Base-by-base conservation (phyloP, 176 grass and related monocot species). In the Dactylis glomerata region DNA sequence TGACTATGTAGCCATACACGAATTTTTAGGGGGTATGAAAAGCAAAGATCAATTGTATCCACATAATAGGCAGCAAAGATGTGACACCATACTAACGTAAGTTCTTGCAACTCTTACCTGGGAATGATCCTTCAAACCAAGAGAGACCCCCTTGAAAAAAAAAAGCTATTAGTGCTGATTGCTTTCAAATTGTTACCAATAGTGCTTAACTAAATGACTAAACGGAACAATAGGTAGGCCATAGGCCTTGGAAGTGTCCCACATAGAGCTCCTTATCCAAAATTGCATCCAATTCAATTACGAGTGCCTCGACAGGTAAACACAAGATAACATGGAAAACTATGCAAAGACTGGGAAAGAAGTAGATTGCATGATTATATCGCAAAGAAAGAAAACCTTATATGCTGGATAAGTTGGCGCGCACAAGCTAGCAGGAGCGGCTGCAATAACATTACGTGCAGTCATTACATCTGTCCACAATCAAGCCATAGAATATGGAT, bases 121-220 rank as follows among this genome's bases (percentile, higher is more conserved):
- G 49, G 89, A 98, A 83, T 98, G 95, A 59, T 98, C 91, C 67
- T 90, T 95, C 28, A 95, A 85, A 51, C 95, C 95, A 90, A 98
- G 87, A 88, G 92, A 95, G 27, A 98, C 70, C 66, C 92, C 83
- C 92, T 19, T 40, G 8, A 10, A 40, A 76, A 68, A n/a, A 57
- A 50, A 37, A 75, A 51, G 8, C 32, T 28, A 44, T 30, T 80
- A 11, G n/a, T 85, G 11, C 6, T n/a, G n/a, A n/a, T 37, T 63
- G 23, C 17, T 49, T 63, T 26, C 52, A 79, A 63, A 54, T 51
- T 27, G 26, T 67, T 81, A 86, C n/a, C 16, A 8, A 34, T 24
- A 57, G 19, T 76, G 8, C 41, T 42, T 42, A 42, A 42, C 41
- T 23, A 26, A 50, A 51, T 51, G 10, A 49, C 23, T 19, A 49